Conservation (phyloP, 768 basidiomycete species). For the Chalciporus piperatus region DNA sequence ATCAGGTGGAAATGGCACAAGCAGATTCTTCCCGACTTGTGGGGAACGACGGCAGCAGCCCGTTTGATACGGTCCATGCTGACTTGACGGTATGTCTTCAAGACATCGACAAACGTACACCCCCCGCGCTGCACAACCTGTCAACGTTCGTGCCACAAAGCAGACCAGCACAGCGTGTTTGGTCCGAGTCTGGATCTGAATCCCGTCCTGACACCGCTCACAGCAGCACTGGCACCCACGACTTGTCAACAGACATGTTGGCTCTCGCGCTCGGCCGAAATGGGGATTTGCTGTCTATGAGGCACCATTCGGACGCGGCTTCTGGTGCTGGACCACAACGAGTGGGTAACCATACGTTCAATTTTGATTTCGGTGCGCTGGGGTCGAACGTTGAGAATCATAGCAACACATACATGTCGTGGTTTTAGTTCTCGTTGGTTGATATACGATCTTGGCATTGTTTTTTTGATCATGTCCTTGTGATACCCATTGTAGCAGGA, state of each 20-base stretch:
- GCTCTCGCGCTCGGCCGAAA: slow-evolving; percentile 29
- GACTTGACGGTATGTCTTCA: slow-evolving; percentile 24
- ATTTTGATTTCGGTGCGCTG: slow-evolving; percentile 62
- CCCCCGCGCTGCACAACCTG: slow-evolving; percentile 20
- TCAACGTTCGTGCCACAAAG: slow-evolving; percentile 23
- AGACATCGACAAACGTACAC: slow-evolving; percentile 20
- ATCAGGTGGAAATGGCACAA: slow-evolving; percentile 10
- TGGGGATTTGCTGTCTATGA: slow-evolving; percentile 23
- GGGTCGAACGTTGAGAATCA: slow-evolving; percentile 55
- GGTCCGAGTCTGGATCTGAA: slow-evolving; percentile 20
- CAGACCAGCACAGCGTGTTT: slow-evolving; percentile 6
- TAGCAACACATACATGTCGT: slow-evolving; percentile 59
- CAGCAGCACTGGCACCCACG: slow-evolving; percentile 13
- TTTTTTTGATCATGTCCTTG: slow-evolving; percentile 16
- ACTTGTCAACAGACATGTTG: slow-evolving; percentile 33
- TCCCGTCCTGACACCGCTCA: slow-evolving; percentile 15
- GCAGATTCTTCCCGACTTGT: neutral
- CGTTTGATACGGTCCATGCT: slow-evolving; percentile 24
- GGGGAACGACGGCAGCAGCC: slow-evolving; percentile 1
- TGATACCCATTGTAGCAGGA: slow-evolving; percentile 6
- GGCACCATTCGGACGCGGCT: slow-evolving; percentile 17
- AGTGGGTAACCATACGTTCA: slow-evolving; percentile 53
- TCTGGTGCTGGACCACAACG: slow-evolving; percentile 32
- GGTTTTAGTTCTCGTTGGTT: slow-evolving; percentile 44
- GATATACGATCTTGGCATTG: slow-evolving; percentile 12